Base-by-base conservation (phyloP, 2,329 filamentous ascomycete genomes). In the Pyrenophora seminiperda region DNA sequence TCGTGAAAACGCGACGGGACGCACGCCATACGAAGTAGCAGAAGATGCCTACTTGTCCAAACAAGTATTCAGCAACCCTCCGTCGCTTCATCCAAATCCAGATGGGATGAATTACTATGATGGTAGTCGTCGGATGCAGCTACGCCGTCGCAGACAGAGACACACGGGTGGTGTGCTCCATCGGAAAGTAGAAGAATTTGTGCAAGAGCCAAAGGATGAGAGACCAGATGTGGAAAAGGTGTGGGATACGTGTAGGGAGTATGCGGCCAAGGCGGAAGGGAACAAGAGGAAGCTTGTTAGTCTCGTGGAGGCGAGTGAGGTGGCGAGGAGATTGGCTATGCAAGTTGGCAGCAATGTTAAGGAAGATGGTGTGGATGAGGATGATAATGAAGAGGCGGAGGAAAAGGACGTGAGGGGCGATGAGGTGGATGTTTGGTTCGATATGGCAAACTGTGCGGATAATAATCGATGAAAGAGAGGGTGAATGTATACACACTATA, bases 1-100 rank as follows among this genome's bases (percentile, higher is more conserved):
- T 59, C 82, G 85, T 17, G 90, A 94, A 68, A 92, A 92, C 59
- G 83, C 88, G 0, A 88, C 88, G 0, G 90, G 90, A 1, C 80
- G 83, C 13, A 94, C 89, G 0, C 87, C 90, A 0, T 78, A 81
- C 20, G 89, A 94, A 61, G 73, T 89, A 40, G 83, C 86, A 0
- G 76, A 82, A 41, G 85, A 88, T 43, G 69, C 72, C 1, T 79
- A 80, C 52, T 73, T 82, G 2, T 70, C 73, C 6, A 61, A 64
- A 3, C 52, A 63, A 5, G 75, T 64, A 24, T 61, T 60, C 53
- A 54, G 27, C 4, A 49, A 56, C 14, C 53, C 57, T 24, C 67
- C 63, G 15, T 24, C 41, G 4, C 39, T 59, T 6, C 5, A 15
- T 15, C n/a, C 11, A 5, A n/a, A n/a, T n/a, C 40, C 10, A 7